Conservation (phyloP, 345 rosid genomes). For the Reutealis trisperma region DNA sequence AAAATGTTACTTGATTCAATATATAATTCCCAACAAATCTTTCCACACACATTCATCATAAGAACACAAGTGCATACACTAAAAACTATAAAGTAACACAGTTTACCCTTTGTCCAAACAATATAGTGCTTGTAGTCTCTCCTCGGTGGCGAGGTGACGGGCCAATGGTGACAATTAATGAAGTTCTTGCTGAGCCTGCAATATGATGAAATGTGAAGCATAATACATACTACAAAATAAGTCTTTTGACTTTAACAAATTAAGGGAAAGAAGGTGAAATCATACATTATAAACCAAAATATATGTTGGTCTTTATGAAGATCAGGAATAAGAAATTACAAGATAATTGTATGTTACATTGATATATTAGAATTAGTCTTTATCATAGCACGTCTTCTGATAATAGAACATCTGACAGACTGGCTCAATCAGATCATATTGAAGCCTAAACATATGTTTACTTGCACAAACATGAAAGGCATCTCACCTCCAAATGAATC, state of each 20-base stretch:
- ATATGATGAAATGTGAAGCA: conserved; percentile 18
- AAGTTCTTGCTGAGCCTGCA: conserved; percentile 41
- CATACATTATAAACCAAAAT: conserved; percentile 9
- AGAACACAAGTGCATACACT: background rate
- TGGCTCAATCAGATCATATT: conserved; percentile 11
- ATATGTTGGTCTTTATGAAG: conserved; percentile 1
- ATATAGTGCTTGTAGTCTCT: conserved; percentile 40
- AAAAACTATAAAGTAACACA: background rate
- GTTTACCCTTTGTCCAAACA: conserved; percentile 41
- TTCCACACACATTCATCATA: background rate
- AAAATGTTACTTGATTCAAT: background rate
- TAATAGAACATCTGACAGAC: conserved; percentile 2
- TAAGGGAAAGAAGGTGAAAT: background rate
- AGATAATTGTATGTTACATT: background rate
- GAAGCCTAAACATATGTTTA: conserved; percentile 9
- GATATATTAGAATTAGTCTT: background rate
- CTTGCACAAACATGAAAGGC: conserved; percentile 18
- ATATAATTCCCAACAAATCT: background rate
- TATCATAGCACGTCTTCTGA: conserved; percentile 1
- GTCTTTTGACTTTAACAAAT: background rate
- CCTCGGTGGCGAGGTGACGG: conserved; percentile 42
- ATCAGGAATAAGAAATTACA: conserved; percentile 6
- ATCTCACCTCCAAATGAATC: conserved; percentile 46
- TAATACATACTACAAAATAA: background rate
- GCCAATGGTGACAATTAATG: conserved; percentile 36